Evolutionary conservation across 768 basidiomycete species (phyloP).

Genomic region (Scleroderma citrinum): DNA sequence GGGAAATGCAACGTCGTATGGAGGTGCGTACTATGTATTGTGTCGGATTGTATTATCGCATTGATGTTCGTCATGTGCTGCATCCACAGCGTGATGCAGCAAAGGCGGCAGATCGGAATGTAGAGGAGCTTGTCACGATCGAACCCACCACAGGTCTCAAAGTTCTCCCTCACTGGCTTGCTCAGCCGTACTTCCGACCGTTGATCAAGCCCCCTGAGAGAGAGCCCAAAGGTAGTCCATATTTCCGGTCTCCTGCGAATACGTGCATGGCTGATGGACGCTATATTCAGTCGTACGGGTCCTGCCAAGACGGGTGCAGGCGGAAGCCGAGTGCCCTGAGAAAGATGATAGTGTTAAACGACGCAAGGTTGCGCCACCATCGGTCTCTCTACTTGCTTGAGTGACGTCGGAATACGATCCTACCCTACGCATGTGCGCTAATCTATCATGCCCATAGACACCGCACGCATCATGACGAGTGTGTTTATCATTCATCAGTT

Average conservation of each 20-base stretch:
- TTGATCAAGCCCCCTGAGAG: not conserved
- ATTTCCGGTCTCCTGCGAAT: not conserved
- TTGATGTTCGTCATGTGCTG: not conserved
- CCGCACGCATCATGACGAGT: too few relatives aligned
- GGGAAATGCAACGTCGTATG: slow-evolving; percentile 56
- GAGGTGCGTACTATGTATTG: slow-evolving; percentile 33
- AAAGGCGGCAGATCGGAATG: slow-evolving; percentile 20
- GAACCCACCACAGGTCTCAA: slow-evolving; percentile 47
- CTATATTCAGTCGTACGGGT: not conserved
- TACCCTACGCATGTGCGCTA: not conserved
- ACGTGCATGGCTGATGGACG: not conserved
- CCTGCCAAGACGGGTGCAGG: not conserved
- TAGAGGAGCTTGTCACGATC: slow-evolving; percentile 34
- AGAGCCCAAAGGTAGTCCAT: not conserved
- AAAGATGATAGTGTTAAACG: not conserved
- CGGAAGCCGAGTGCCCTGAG: not conserved
- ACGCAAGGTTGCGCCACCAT: not conserved
- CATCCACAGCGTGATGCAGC: slow-evolving; percentile 42
- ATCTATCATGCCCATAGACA: not conserved
- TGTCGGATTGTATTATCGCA: not conserved
- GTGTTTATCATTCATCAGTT: too few relatives aligned
- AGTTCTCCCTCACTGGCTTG: slow-evolving; percentile 60
- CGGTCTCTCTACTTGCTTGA: not conserved
- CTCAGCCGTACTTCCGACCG: slow-evolving; percentile 57
- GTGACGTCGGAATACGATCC: not conserved